Conservation (phyloP, 306 rosid genomes). For the Pyrus bretschneideri region DNA sequence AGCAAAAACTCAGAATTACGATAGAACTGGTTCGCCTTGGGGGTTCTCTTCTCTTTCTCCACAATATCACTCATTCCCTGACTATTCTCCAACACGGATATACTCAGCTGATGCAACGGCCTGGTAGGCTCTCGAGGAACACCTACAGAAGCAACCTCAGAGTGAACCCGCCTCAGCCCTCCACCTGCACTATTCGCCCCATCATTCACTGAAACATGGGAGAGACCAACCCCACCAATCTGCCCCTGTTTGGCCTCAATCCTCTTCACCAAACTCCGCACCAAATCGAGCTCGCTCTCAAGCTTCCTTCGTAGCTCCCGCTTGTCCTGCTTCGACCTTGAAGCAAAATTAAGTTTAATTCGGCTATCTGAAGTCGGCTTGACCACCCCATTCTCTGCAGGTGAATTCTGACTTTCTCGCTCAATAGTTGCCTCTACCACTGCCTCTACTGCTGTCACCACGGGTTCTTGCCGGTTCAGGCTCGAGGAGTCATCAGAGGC, state of each 20-base stretch:
- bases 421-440: conserved; percentile 14
- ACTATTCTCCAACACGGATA: conserved; percentile 64
- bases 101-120: conserved; percentile 62
- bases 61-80: conserved; percentile 53
- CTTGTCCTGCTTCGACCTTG: conserved; percentile 52
- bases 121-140: conserved; percentile 46
- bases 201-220: conserved; percentile 26
- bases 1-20: conserved; percentile 81
- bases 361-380: conserved; percentile 27
- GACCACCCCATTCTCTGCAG: conserved; percentile 37
- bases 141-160: conserved; percentile 62
- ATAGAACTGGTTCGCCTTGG: conserved; percentile 90
- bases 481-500: conserved; percentile 41
- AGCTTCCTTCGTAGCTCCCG: conserved; percentile 59
- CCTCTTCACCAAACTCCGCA: conserved; percentile 63
- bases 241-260: conserved; percentile 78
- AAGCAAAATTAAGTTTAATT: conserved; percentile 31
- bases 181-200: conserved; percentile 39
- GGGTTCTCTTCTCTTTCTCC: conserved; percentile 95
- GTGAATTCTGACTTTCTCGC: conserved; percentile 17
- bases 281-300: conserved; percentile 52
- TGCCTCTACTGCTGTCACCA: conserved; percentile 19
- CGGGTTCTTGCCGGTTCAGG: conserved; percentile 27
- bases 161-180: conserved; percentile 42
- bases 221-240: conserved; percentile 30